A percentile compares a stretch with the other conserved stretches of the same genome.
Evolutionary conservation across 129 eudicot genomes (phyloP).

Genomic region (Centrapalus pauciflorus): DNA sequence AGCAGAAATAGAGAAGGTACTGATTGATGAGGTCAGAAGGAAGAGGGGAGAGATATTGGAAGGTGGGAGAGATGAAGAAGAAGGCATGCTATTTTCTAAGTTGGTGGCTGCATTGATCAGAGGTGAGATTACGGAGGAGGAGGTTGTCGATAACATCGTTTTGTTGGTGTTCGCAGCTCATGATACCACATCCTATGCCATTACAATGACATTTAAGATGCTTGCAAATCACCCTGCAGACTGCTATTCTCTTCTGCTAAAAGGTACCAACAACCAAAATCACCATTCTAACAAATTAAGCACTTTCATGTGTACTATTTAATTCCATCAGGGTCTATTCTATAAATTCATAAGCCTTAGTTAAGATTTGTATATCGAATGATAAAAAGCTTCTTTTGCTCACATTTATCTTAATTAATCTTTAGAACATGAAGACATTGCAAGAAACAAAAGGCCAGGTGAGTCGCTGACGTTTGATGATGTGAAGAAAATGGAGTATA

Average conservation of each 20-base stretch:
- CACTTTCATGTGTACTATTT: neutral
- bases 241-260: slow-evolving; percentile 52
- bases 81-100: slow-evolving; percentile 36
- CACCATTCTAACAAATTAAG: neutral
- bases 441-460: slow-evolving; percentile 38
- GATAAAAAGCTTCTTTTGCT: too few relatives aligned
- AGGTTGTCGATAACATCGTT: slow-evolving; percentile 74
- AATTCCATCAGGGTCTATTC: too few relatives aligned
- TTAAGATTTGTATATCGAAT: too few relatives aligned
- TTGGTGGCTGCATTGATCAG: slow-evolving; percentile 58
- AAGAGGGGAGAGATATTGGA: slow-evolving; percentile 63
- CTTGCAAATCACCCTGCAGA: slow-evolving; percentile 57
- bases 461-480: slow-evolving; percentile 49
- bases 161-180: slow-evolving; percentile 90
- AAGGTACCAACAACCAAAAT: slow-evolving; percentile 35
- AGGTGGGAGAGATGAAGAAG: slow-evolving; percentile 20
- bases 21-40: slow-evolving; percentile 45
- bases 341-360: too few relatives aligned
- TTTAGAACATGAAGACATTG: slow-evolving; percentile 65
- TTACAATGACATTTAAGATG: slow-evolving; percentile 75
- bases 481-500: slow-evolving; percentile 54
- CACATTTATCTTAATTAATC: too few relatives aligned
- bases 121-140: slow-evolving; percentile 69
- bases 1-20: slow-evolving; percentile 41
- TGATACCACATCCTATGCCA: slow-evolving; percentile 92